Conservation (phyloP, 2,329 filamentous ascomycete genomes). For the Daldinia sp. region DNA sequence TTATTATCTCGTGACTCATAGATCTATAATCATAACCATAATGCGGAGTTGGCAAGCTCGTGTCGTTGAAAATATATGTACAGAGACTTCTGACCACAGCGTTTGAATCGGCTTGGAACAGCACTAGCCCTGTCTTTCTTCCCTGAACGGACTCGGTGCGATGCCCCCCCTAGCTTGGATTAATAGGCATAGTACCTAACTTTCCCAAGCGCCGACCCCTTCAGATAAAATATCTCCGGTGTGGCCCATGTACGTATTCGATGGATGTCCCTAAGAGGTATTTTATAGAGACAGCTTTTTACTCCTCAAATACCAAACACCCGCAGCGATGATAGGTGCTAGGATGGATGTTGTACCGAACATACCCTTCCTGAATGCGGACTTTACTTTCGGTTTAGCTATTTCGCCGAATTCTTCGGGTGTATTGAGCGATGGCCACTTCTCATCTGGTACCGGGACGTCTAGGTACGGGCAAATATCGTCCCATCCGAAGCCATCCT, state of each 20-base stretch:
- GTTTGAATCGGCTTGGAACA: neutral
- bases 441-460: constrained; percentile 41
- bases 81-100: constrained; percentile 2
- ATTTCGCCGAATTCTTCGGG: constrained; percentile 46
- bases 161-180: neutral
- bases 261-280: neutral
- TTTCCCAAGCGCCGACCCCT: neutral
- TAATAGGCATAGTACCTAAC: neutral
- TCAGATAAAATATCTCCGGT: neutral
- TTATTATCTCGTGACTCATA: neutral
- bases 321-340: constrained; percentile 35
- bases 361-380: constrained; percentile 49
- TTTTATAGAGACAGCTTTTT: constrained; percentile 28
- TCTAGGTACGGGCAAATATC: constrained; percentile 48
- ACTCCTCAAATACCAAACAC: constrained; percentile 41
- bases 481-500: constrained; percentile 49
- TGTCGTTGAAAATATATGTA: neutral
- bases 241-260: constrained; percentile 1
- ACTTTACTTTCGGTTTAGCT: constrained; percentile 42
- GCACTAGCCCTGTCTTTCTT: neutral
- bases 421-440: constrained; percentile 46
- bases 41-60: neutral
- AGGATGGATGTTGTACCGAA: constrained; percentile 38
- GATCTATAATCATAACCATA: neutral
- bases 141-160: neutral